Conservation (phyloP, 1,284 basidiomycete genomes). For the Cystobasidium pallidum region DNA sequence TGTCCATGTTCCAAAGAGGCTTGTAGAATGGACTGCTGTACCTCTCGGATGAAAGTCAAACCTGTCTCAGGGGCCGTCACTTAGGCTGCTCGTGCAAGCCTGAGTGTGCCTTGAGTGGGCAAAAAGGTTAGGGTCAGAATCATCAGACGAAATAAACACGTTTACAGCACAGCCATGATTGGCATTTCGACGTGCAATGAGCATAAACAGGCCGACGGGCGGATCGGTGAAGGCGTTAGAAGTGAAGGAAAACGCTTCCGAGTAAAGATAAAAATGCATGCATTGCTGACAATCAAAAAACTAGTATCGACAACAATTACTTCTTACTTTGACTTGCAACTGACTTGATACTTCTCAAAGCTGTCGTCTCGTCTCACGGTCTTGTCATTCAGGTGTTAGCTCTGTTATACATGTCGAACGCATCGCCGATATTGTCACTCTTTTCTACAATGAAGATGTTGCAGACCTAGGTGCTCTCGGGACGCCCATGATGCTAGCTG, state of each 20-base stretch:
- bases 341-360: background rate
- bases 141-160: background rate
- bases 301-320: background rate
- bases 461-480: slow-evolving; percentile 7
- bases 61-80: background rate
- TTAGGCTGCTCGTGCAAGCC: no score
- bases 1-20: background rate
- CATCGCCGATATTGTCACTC: background rate
- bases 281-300: background rate
- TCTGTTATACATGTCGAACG: slow-evolving; percentile 4
- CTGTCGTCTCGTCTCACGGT: background rate
- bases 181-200: background rate
- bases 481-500: slow-evolving; percentile 2
- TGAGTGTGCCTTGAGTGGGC: background rate
- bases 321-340: background rate
- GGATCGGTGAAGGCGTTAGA: no score
- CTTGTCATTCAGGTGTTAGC: background rate
- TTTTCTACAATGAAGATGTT: slow-evolving; percentile 8
- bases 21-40: background rate
- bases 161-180: background rate
- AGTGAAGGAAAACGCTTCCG: no score
- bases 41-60: background rate
- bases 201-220: background rate
- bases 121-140: no score
- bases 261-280: background rate